Evolutionary conservation across 495 filamentous ascomycete genomes (phyloP), one percentile per base, ranked within the genome.

Genomic region (Chaetomium fimeti): DNA sequence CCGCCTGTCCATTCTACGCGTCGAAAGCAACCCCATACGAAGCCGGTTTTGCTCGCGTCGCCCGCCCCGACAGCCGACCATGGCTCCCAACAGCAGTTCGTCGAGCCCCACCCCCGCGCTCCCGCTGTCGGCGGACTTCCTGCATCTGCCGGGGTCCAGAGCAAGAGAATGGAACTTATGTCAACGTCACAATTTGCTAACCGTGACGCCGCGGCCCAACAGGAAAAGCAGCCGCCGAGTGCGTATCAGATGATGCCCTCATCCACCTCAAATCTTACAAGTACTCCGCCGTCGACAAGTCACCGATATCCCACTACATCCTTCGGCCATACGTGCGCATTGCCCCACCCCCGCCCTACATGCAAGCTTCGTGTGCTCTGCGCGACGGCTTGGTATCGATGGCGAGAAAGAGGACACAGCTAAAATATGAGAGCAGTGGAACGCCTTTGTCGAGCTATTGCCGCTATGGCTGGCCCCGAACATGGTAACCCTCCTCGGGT

Each of bases 381-480:
- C 36, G 20, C 32, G 11, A 22, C n/a, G 40, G 32, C 32, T 40
- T 42, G 54, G 24, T 27, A 8, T 42, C 24, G 6, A 9, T 32
- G 13, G 24, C 8, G 53, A 47, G 20, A 49, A 8, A 24, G 38
- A 47, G 52, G 28, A 55, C 38, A 54, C 32, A 20, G 38, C 52
- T 59, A 18, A 49, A n/a, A 24, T 36, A 52, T 40, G 24, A 22
- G 24, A 45, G 58, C 49, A 98, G 93, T 98, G 94, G 94, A 98
- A 97, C 85, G 92, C 89, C 55, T 94, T 94, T 69, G 95, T 97
- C 65, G 86, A 96, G 74, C 75, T 98, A 38, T 76, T 98, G 67
- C 94, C 94, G 61, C 76, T 96, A 84, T 98, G 93, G 92, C 82
- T 98, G 38, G 95, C 95, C 15, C 94, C 94, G 9, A 98, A 98